A percentile compares a stretch with the other conserved stretches of the same genome.
phyloP scores from a whole-genome alignment of 2,329 filamentous ascomycete species.

The Capronia americana region DNA sequence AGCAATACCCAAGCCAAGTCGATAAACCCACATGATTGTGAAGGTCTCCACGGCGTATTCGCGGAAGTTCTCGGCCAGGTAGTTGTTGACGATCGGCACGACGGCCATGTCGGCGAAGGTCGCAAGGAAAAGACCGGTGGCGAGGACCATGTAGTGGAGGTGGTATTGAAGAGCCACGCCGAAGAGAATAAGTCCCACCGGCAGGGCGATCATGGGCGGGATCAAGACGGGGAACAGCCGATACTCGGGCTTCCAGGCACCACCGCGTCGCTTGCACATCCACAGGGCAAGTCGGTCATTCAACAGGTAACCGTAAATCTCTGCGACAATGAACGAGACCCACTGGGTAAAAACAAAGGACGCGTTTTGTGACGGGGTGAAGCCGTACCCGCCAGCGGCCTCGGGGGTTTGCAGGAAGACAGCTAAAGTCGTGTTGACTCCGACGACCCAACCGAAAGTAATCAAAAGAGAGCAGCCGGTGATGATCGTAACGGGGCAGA shows the following conservation, averaged over 20 bases:
- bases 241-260: conserved; percentile 47
- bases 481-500: conserved; percentile 25
- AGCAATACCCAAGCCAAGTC: conserved; percentile 47
- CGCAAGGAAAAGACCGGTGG: conserved; percentile 49
- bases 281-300: conserved; percentile 49
- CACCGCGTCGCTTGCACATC: conserved; percentile 42
- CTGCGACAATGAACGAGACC: conserved; percentile 49
- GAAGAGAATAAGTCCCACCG: conserved; percentile 45
- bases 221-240: conserved; percentile 45
- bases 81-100: not conserved
- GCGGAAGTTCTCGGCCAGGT: conserved; percentile 43
- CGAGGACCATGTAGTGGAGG: conserved; percentile 50
- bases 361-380: conserved; percentile 50
- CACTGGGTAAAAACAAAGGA: conserved; percentile 51
- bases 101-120: conserved; percentile 43
- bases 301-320: conserved; percentile 46
- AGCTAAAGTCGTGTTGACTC: conserved; percentile 44
- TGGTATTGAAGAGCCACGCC: conserved; percentile 51
- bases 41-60: conserved; percentile 47
- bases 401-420: conserved; percentile 51
- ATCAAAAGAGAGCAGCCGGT: not conserved
- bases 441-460: not conserved
- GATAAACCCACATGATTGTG: conserved; percentile 42
- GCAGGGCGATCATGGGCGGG: conserved; percentile 41
- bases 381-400: conserved; percentile 53